Base-by-base conservation (phyloP, 2,329 filamentous ascomycete genomes). In the Colletotrichum sidae region DNA sequence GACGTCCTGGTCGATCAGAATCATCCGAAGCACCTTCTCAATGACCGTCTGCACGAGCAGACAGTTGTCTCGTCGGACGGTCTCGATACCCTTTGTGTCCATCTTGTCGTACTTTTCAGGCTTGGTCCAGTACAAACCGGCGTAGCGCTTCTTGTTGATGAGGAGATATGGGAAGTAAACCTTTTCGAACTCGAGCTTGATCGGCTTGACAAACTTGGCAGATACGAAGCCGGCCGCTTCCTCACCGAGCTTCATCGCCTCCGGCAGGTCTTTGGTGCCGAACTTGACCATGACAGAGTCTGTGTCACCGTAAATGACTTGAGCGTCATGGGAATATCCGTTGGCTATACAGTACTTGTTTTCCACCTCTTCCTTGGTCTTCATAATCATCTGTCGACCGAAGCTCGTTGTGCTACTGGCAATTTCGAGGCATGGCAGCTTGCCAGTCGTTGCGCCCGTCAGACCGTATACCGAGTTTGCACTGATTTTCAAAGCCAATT, bases 271-370 rank as follows among this genome's bases (percentile, higher is more conserved):
- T 46, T 89, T 90, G 9, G 94, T 94, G 47, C 96, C 96, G 71
- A 99, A 99, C 75, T 97, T 98, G 67, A 99, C 95, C 96, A 99
- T 99, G 81, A 99, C 96, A 8, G 96, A 99, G 85, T 99, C 96
- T 2, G 96, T 99, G 78, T 99, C 96, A 81, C 96, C 96, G 72
- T 99, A 99, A 69, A 99, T 96, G 80, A 99, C 96, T 75, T 97
- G 90, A 0, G 96, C 96, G 76, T 99, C 92, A 76, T 98, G 93
- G 2, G 87, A 89, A 78, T 98, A 99, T 15, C 96, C 96, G 72
- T 99, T 98, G 54, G 92, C 92, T 61, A 97, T 94, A 53, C 88
- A 95, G 78, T 97, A 99, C 70, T 88, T 90, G 45, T 87, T 85
- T 79, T 98, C 95, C 7, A 99, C 96, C 76, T 98, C 96, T n/a